phyloP scores from a whole-genome alignment of 192 early-diverging fungal species.

The Paraglomus occultum region DNA sequence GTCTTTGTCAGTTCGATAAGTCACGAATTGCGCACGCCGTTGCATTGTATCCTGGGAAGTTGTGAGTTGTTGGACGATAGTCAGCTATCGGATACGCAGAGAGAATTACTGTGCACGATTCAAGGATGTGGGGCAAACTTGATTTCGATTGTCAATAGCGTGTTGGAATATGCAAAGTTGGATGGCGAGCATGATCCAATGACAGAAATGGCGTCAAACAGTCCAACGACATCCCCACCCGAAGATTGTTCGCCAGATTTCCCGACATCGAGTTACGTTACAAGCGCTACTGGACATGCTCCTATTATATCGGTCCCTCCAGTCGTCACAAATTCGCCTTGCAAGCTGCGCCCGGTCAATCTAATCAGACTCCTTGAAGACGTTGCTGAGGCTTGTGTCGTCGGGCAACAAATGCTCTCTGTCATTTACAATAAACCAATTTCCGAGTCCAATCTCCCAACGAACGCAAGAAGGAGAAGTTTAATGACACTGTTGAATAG shows the following conservation, averaged over 20 bases:
- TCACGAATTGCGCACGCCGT: constrained; percentile 53
- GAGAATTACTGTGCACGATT: constrained; percentile 39
- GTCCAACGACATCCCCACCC: too few species aligned
- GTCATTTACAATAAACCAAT: constrained; percentile 10
- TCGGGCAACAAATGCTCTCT: constrained; percentile 21
- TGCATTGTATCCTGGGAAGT: constrained; percentile 51
- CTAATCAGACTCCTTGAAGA: constrained; percentile 24
- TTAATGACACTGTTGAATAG: not conserved
- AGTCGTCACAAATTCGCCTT: too few species aligned
- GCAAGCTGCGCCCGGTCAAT: not conserved
- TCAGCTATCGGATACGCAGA: constrained; percentile 31
- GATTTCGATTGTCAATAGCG: constrained; percentile 41
- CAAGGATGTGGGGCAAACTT: constrained; percentile 38
- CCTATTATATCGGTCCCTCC: too few species aligned
- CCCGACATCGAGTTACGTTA: too few species aligned
- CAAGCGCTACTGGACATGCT: too few species aligned
- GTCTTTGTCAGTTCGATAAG: constrained; percentile 43
- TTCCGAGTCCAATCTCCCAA: not conserved
- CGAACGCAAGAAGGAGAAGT: constrained; percentile 8
- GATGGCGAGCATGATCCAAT: not conserved
- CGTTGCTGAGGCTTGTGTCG: constrained; percentile 21
- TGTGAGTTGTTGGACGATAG: constrained; percentile 41
- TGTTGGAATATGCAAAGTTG: constrained; percentile 40
- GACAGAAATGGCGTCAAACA: not conserved
- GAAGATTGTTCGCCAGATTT: too few species aligned